Conservation (phyloP, 371 early-diverging fungal genomes). For the Haplosporangium sp. region DNA sequence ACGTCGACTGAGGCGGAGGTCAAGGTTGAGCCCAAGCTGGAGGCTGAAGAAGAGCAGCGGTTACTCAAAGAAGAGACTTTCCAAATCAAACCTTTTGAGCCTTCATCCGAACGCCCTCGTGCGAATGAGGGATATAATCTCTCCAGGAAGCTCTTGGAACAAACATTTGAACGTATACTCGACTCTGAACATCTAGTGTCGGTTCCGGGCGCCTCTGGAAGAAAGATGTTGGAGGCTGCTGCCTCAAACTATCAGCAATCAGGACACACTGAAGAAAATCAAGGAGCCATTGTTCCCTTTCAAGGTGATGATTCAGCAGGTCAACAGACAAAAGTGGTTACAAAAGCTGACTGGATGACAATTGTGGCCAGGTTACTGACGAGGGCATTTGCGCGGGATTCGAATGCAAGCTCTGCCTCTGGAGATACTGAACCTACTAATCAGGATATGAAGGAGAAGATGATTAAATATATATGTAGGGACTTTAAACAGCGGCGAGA, state of each 20-base stretch:
- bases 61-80: constrained; percentile 47
- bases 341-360: constrained; percentile 56
- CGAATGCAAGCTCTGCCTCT: constrained; percentile 1
- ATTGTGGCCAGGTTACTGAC: constrained; percentile 41
- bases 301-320: constrained; percentile 3
- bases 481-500: constrained; percentile 53
- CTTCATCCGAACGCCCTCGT: constrained; percentile 19
- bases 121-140: background rate
- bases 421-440: background rate
- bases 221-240: constrained; percentile 49
- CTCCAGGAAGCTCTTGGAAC: constrained; percentile 32
- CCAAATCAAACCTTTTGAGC: constrained; percentile 44
- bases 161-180: constrained; percentile 45
- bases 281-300: constrained; percentile 18
- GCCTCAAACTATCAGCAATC: constrained; percentile 16
- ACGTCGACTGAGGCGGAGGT: constrained; percentile 16
- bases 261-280: background rate
- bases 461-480: constrained; percentile 47
- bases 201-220: constrained; percentile 42
- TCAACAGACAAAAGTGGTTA: constrained; percentile 38
- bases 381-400: constrained; percentile 34
- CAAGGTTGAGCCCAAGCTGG: constrained; percentile 32
- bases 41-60: constrained; percentile 26
- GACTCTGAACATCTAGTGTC: constrained; percentile 38
- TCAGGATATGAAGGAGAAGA: constrained; percentile 37